Conservation (phyloP, 257 asterid species). For the Penstemon eatonii region DNA sequence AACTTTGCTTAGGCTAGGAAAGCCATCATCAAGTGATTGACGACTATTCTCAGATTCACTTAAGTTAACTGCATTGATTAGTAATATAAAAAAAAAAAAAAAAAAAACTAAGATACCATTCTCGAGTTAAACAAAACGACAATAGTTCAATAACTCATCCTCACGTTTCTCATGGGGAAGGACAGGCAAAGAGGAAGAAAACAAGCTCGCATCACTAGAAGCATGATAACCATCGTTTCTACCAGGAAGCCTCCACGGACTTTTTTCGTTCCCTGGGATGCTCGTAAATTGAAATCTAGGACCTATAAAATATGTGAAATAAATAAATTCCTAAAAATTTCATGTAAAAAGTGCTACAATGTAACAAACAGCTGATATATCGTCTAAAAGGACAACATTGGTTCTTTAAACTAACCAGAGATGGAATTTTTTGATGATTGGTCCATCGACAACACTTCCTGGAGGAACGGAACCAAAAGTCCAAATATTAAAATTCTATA, state of each 20-base stretch:
- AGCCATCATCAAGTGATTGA: constrained; percentile 51
- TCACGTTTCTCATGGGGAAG: constrained; percentile 64
- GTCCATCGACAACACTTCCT: constrained; percentile 50
- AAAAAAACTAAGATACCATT: constrained; percentile 11
- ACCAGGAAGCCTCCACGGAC: constrained; percentile 56
- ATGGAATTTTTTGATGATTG: constrained; percentile 31
- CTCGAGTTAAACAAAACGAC: neutral
- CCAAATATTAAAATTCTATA: neutral
- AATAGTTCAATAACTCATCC: constrained; percentile 28
- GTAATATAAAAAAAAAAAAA: neutral
- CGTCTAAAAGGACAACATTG: neutral
- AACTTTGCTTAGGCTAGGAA: constrained; percentile 47
- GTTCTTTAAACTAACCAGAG: constrained; percentile 36
- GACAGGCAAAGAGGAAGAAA: constrained; percentile 82
- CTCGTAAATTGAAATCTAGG: constrained; percentile 33
- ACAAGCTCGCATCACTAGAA: constrained; percentile 72
- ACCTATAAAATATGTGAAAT: constrained; percentile 32
- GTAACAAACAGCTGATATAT: constrained; percentile 16
- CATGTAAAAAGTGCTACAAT: neutral
- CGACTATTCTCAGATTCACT: constrained; percentile 44
- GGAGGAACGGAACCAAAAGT: constrained; percentile 1
- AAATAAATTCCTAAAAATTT: neutral
- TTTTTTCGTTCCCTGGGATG: constrained; percentile 41
- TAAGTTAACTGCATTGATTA: constrained; percentile 49
- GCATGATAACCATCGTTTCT: constrained; percentile 47